Conservation (phyloP, 2,329 filamentous ascomycete species). For the Calcarisporium arbuscula region DNA sequence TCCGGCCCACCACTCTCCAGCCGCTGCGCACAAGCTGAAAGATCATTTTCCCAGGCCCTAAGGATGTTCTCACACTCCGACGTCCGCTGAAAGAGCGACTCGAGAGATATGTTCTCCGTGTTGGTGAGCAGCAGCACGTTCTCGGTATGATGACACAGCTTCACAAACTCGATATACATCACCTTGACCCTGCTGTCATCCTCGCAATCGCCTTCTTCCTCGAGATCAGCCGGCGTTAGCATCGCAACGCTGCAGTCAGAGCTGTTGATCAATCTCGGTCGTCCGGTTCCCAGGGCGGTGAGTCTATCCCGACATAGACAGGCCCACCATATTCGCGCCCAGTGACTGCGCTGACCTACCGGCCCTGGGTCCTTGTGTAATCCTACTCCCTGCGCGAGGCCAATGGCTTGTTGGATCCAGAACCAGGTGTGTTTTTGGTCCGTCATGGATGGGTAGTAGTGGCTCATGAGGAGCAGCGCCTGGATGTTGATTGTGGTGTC, state of each 20-base stretch:
- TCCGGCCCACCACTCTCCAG: not conserved
- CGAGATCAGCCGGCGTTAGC: conserved; percentile 10
- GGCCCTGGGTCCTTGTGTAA: conserved; percentile 10
- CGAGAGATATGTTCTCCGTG: not conserved
- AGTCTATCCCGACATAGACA: conserved; percentile 14
- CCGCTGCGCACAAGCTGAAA: conserved; percentile 1
- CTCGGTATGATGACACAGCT: conserved; percentile 15
- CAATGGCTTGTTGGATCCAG: conserved; percentile 15
- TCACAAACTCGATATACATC: conserved; percentile 14
- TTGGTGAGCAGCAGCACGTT: conserved; percentile 11
- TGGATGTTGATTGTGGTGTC: conserved; percentile 13
- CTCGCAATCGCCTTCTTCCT: conserved; percentile 11
- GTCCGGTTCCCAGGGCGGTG: conserved; percentile 13
- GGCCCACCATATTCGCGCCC: conserved; percentile 15
- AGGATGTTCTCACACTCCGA: conserved; percentile 10
- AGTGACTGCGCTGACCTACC: conserved; percentile 10
- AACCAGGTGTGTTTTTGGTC: conserved; percentile 17
- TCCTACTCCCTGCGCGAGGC: conserved; percentile 12
- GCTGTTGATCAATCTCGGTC: conserved; percentile 16
- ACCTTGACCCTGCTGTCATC: conserved; percentile 12
- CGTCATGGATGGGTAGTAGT: conserved; percentile 15
- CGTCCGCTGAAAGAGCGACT: conserved; percentile 7
- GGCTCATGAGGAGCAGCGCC: conserved; percentile 13
- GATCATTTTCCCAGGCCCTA: conserved; percentile 4
- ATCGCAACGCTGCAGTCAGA: conserved; percentile 13